phyloP scores from a whole-genome alignment of 495 filamentous ascomycete genomes.

The Trichoderma erinaceum region DNA sequence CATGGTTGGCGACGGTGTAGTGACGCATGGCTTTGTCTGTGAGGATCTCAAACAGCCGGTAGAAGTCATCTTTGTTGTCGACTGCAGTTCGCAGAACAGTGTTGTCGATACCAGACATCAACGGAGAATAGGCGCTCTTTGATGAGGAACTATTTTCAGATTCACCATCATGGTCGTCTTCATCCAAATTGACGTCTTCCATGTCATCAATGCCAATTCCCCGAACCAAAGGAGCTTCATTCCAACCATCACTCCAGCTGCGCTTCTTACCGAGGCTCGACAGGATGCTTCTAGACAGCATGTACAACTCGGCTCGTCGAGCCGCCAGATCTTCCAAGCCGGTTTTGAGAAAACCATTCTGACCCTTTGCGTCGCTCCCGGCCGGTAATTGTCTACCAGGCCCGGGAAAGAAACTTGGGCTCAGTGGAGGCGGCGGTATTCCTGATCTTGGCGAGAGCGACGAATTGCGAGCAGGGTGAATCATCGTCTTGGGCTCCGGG shows the following conservation, averaged over 20 bases:
- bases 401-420: conserved; percentile 42
- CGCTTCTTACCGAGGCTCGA: conserved; percentile 64
- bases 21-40: conserved; percentile 67
- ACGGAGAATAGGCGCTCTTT: conserved; percentile 19
- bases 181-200: conserved; percentile 51
- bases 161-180: conserved; percentile 22
- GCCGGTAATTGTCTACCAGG: conserved; percentile 23
- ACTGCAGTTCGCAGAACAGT: conserved; percentile 45
- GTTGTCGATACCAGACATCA: conserved; percentile 46
- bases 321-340: conserved; percentile 81
- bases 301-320: conserved; percentile 68
- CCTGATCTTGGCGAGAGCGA: conserved; percentile 38
- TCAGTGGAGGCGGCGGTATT: conserved; percentile 32
- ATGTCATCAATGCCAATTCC: conserved; percentile 43
- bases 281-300: conserved; percentile 72
- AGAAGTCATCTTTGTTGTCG: conserved; percentile 43
- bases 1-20: conserved; percentile 67
- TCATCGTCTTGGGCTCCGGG: conserved; percentile 57
- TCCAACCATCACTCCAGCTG: conserved; percentile 77
- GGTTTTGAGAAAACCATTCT: conserved; percentile 43
- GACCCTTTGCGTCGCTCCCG: conserved; percentile 27
- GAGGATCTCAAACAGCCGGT: conserved; percentile 63
- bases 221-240: conserved; percentile 52
- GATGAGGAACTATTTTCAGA: conserved; percentile 6
- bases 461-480: conserved; percentile 51